phyloP scores from a whole-genome alignment of 805 yeast species.

The Yarrowia deformans region DNA sequence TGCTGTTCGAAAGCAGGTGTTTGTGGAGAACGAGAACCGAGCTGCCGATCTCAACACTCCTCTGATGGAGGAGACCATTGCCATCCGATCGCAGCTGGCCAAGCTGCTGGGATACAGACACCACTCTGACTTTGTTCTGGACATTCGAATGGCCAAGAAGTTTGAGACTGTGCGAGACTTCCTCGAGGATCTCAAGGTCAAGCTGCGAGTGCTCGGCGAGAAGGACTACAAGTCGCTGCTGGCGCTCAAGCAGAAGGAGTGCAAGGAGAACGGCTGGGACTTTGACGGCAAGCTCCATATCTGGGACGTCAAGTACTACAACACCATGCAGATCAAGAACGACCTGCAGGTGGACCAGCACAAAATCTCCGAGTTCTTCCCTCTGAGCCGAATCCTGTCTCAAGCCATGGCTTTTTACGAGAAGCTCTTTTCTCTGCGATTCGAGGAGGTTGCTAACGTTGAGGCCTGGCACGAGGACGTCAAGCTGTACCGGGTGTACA shows the following conservation, averaged over 20 bases:
- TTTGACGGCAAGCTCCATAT: constrained; percentile 56
- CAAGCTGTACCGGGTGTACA: constrained; percentile 69
- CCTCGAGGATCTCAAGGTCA: constrained; percentile 65
- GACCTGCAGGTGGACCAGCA: constrained; percentile 75
- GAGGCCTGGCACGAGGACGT: constrained; percentile 82
- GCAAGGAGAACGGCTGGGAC: constrained; percentile 55
- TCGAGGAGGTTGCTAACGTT: constrained; percentile 58
- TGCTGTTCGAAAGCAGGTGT: constrained; percentile 71
- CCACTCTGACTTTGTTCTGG: constrained; percentile 74
- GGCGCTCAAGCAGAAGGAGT: constrained; percentile 62
- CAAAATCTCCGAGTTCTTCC: constrained; percentile 78
- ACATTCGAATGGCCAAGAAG: constrained; percentile 80
- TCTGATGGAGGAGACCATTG: constrained; percentile 65
- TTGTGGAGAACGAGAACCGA: constrained; percentile 71
- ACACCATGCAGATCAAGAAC: constrained; percentile 68
- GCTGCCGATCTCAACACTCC: constrained; percentile 65
- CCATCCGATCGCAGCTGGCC: constrained; percentile 68
- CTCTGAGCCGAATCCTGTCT: constrained; percentile 68
- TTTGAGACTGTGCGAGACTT: constrained; percentile 67
- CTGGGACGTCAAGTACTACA: constrained; percentile 79
- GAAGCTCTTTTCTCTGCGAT: constrained; percentile 70
- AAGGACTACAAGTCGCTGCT: constrained; percentile 60
- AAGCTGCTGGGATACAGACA: constrained; percentile 67
- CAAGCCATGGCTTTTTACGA: constrained; percentile 79
- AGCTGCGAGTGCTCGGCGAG: constrained; percentile 65